These are phyloP conservation scores for Plasmodium ovale DNA, from an alignment of 169 alveolate genomes.

Conservation along the genomic window DNA sequence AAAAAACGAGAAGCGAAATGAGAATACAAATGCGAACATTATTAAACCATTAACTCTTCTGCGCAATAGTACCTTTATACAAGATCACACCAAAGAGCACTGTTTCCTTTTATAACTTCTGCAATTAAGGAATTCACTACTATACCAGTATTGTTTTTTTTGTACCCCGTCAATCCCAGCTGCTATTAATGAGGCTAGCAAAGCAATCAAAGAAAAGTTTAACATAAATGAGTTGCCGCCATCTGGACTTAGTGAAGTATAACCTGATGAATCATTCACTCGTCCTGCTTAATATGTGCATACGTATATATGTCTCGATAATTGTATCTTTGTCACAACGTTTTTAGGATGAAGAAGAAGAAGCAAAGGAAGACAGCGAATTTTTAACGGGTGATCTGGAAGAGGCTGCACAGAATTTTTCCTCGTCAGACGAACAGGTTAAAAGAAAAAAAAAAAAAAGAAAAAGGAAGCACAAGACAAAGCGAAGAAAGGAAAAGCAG, in stretches of 20 bases:
- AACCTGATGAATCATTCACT: not conserved
- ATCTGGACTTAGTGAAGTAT: slow-evolving; percentile 66
- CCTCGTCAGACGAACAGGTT: slow-evolving; percentile 24
- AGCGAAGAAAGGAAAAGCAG: no score
- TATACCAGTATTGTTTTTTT: no score
- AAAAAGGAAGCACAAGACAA: not conserved
- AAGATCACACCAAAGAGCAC: no score
- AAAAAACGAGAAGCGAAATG: no score
- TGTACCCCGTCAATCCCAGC: not conserved
- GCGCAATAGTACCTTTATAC: no score
- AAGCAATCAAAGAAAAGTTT: slow-evolving; percentile 25
- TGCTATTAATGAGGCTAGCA: slow-evolving; percentile 20
- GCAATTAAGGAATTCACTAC: no score
- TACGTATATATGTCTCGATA: not conserved
- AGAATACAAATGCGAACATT: no score
- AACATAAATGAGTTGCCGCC: slow-evolving; percentile 45
- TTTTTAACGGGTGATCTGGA: slow-evolving; percentile 49
- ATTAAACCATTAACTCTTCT: no score
- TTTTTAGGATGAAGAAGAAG: slow-evolving; percentile 72
- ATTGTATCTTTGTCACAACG: not conserved
- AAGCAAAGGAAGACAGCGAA: slow-evolving; percentile 55
- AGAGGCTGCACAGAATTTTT: slow-evolving; percentile 60
- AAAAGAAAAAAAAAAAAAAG: not conserved
- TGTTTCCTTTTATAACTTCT: no score
- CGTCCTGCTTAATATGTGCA: not conserved